Percentiles rank a stretch among this genome's conserved stretches.
Conservation (phyloP, 73 alveolate genomes). For the Uronychia binucleata region DNA sequence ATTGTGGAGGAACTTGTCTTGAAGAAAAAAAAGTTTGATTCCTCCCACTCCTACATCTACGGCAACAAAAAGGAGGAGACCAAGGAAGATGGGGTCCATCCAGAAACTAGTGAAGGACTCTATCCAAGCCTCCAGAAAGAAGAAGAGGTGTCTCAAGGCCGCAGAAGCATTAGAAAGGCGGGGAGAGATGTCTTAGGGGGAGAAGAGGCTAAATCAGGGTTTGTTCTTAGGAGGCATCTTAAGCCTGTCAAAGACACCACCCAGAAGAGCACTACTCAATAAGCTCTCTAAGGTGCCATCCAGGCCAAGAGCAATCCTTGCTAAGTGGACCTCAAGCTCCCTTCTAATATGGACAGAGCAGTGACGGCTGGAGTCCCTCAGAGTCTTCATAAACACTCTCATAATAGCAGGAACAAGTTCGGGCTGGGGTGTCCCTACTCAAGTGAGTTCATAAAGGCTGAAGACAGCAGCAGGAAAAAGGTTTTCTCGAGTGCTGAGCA, state of each 20-base stretch:
- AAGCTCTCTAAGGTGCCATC: background rate
- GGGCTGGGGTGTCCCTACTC: no score
- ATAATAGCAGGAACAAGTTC: no score
- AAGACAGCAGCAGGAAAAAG: no score
- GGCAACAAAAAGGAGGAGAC: background rate
- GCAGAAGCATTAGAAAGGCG: no score
- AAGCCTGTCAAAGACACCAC: no score
- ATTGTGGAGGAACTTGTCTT: background rate
- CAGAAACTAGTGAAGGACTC: background rate
- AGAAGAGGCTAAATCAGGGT: background rate
- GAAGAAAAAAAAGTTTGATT: background rate
- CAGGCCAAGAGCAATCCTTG: no score
- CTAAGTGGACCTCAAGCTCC: no score
- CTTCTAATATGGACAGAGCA: no score
- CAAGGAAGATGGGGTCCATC: background rate
- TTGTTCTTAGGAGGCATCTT: no score
- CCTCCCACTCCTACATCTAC: background rate
- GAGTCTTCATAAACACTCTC: background rate
- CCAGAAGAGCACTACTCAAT: background rate
- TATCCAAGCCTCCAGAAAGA: background rate
- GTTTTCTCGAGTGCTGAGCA: no score
- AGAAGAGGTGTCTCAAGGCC: no score
- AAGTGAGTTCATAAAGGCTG: no score
- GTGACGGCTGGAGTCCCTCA: background rate
- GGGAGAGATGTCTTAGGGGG: background rate